These are phyloP conservation scores for Russula virescens DNA, from an alignment of 768 basidiomycete genomes.

Conservation along the genomic window DNA sequence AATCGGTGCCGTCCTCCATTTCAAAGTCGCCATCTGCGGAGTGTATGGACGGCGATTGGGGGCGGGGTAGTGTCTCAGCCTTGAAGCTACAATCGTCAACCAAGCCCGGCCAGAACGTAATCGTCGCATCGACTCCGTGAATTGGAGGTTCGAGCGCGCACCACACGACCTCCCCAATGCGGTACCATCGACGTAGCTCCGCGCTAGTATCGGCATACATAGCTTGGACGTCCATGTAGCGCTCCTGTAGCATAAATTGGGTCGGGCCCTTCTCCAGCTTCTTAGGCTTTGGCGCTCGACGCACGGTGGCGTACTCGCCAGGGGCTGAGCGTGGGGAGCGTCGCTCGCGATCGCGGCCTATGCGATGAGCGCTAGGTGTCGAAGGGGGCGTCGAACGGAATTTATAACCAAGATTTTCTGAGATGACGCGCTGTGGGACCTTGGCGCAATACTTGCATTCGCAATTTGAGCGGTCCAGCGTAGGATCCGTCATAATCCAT, in stretches of 20 bases:
- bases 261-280: slow-evolving; percentile 33
- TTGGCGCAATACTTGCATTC: slow-evolving; percentile 75
- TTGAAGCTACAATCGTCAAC: slow-evolving; percentile 54
- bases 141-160: slow-evolving; percentile 52
- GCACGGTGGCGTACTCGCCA: slow-evolving; percentile 39
- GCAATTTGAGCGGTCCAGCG: slow-evolving; percentile 46
- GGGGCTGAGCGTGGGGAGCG: slow-evolving; percentile 9
- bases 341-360: slow-evolving; percentile 18
- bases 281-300: slow-evolving; percentile 35
- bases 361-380: slow-evolving; percentile 15
- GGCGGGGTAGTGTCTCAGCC: slow-evolving; percentile 36
- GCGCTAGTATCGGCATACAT: slow-evolving; percentile 42
- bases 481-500: slow-evolving; percentile 62
- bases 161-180: slow-evolving; percentile 70
- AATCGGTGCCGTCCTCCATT: slow-evolving; percentile 22
- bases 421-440: slow-evolving; percentile 63
- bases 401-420: slow-evolving; percentile 49
- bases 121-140: slow-evolving; percentile 38
- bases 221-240: slow-evolving; percentile 59
- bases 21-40: slow-evolving; percentile 25
- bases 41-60: slow-evolving; percentile 14
- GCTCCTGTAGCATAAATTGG: slow-evolving; percentile 51
- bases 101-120: slow-evolving; percentile 70
- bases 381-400: slow-evolving; percentile 19
- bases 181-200: slow-evolving; percentile 52